Conservation (phyloP, 78 protist species). For the Polysphondylium violaceum region DNA sequence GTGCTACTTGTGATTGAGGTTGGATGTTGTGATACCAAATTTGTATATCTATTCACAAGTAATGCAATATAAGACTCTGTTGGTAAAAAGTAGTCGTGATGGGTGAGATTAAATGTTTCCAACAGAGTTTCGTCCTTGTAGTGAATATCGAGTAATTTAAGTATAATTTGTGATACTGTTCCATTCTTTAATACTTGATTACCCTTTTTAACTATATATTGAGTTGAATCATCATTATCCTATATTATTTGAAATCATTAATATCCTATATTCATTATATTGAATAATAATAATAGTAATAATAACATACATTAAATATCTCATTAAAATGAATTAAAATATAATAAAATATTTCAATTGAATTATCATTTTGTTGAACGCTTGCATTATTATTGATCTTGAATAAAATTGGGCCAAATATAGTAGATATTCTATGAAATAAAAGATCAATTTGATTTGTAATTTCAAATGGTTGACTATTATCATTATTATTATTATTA, state of each 20-base stretch:
- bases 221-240: neutral
- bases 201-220: slow-evolving; percentile 47
- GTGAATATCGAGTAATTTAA: slow-evolving; percentile 31
- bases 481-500: neutral
- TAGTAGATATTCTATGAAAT: slow-evolving; percentile 6
- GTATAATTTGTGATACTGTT: slow-evolving; percentile 21
- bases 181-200: slow-evolving; percentile 48
- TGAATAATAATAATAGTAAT: neutral
- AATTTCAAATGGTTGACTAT: neutral
- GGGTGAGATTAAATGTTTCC: slow-evolving; percentile 49
- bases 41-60: neutral
- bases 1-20: neutral
- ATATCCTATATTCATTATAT: neutral
- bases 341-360: neutral
- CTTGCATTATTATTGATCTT: neutral
- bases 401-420: slow-evolving; percentile 52
- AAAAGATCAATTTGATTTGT: slow-evolving; percentile 1
- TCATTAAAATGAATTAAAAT: neutral
- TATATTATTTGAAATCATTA: neutral
- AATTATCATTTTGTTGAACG: neutral
- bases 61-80: neutral
- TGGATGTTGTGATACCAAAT: neutral
- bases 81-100: slow-evolving; percentile 42
- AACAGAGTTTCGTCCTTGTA: slow-evolving; percentile 52
- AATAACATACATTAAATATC: neutral